phyloP scores from a whole-genome alignment of 2,329 filamentous ascomycete species.

The Sporothrix pallida region DNA sequence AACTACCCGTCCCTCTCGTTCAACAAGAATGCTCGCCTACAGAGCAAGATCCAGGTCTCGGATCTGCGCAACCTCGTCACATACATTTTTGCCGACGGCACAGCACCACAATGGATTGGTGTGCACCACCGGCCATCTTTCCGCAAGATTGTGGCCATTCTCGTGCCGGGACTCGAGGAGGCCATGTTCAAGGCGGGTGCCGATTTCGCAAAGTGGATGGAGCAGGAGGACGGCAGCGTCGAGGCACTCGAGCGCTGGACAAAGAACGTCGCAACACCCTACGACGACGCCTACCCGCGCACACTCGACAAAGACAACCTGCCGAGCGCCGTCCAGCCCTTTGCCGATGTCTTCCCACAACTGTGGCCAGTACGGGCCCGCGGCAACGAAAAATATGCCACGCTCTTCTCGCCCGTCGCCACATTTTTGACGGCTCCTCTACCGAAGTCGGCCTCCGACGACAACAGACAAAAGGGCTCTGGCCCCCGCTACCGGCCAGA shows the following conservation, averaged over 20 bases:
- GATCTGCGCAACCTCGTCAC: slow-evolving; percentile 68
- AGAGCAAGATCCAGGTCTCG: slow-evolving; percentile 66
- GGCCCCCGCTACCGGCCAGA: slow-evolving; percentile 53
- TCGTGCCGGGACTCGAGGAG: slow-evolving; percentile 90
- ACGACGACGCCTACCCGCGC: slow-evolving; percentile 65
- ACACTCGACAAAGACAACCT: slow-evolving; percentile 58
- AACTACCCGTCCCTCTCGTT: slow-evolving; percentile 67
- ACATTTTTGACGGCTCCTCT: slow-evolving; percentile 79
- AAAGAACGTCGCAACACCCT: slow-evolving; percentile 47
- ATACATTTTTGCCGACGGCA: slow-evolving; percentile 70
- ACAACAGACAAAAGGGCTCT: slow-evolving; percentile 51
- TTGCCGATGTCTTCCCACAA: slow-evolving; percentile 83
- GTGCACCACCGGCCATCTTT: slow-evolving; percentile 68
- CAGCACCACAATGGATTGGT: slow-evolving; percentile 68
- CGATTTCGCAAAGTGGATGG: slow-evolving; percentile 54
- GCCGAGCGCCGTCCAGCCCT: slow-evolving; percentile 63
- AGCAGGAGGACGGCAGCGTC: slow-evolving; percentile 43
- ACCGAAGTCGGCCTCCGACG: slow-evolving; percentile 69
- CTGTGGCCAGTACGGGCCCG: slow-evolving; percentile 89
- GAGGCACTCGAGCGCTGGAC: slow-evolving; percentile 45
- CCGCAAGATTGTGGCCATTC: slow-evolving; percentile 82
- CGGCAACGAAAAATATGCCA: slow-evolving; percentile 77
- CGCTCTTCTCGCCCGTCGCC: slow-evolving; percentile 84
- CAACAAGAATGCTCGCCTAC: slow-evolving; percentile 62
- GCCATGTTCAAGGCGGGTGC: slow-evolving; percentile 78